Evolutionary conservation across 2,329 filamentous ascomycete species (phyloP).

Genomic region (Aureobasidium sp.): DNA sequence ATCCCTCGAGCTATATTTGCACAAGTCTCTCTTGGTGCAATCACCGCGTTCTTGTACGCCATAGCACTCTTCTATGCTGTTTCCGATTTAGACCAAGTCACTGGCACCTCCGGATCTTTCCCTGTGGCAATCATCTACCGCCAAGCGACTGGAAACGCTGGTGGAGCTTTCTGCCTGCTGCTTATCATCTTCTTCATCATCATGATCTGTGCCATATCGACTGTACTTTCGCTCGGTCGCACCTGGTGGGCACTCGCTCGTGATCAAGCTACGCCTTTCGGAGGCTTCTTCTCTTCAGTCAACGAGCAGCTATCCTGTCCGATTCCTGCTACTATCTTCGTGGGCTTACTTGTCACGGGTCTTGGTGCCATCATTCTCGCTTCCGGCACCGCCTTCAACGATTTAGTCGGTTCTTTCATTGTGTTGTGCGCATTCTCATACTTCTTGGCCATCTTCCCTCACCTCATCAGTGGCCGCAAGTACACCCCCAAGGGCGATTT

Average conservation of each 20-base stretch:
- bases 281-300: constrained; percentile 46
- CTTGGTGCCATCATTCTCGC: constrained; percentile 31
- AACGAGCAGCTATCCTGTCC: constrained; percentile 51
- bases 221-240: constrained; percentile 42
- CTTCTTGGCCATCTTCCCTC: constrained; percentile 30
- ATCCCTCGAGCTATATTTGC: constrained; percentile 44
- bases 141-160: constrained; percentile 42
- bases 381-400: constrained; percentile 28
- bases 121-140: constrained; percentile 42
- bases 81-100: constrained; percentile 36
- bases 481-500: constrained; percentile 29
- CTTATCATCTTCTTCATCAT: constrained; percentile 50
- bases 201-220: constrained; percentile 44
- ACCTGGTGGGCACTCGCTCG: constrained; percentile 50
- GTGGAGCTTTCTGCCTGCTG: constrained; percentile 50
- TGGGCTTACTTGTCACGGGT: constrained; percentile 43
- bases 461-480: constrained; percentile 27
- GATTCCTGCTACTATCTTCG: constrained; percentile 51
- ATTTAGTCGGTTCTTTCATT: constrained; percentile 32
- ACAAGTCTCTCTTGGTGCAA: constrained; percentile 43
- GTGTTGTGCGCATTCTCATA: constrained; percentile 30
- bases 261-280: constrained; percentile 55
- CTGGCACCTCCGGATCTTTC: constrained; percentile 35
- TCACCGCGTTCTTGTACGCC: constrained; percentile 41
- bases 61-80: constrained; percentile 47